Conservation (phyloP, 2,329 filamentous ascomycete genomes). For the Xylariaceae sp. region DNA sequence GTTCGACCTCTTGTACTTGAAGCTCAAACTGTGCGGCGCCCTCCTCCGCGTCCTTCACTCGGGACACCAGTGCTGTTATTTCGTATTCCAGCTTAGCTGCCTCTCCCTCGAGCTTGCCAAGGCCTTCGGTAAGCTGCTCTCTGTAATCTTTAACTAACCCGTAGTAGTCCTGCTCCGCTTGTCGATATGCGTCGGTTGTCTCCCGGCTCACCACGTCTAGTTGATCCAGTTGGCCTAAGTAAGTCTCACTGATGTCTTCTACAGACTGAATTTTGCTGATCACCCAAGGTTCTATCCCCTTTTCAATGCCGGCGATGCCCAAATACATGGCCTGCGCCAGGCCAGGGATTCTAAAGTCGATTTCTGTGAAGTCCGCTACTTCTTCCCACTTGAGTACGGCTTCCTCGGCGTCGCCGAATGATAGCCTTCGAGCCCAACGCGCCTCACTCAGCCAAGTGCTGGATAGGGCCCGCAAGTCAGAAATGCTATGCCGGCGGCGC, state of each 20-base stretch:
- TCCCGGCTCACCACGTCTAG: slow-evolving; percentile 64
- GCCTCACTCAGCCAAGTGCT: slow-evolving; percentile 44
- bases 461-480: slow-evolving; percentile 29
- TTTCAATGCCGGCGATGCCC: slow-evolving; percentile 46
- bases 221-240: slow-evolving; percentile 58
- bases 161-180: slow-evolving; percentile 60
- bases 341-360: slow-evolving; percentile 39
- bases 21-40: slow-evolving; percentile 73
- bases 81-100: slow-evolving; percentile 90
- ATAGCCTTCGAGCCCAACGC: slow-evolving; percentile 66
- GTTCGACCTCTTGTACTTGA: slow-evolving; percentile 68
- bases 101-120: slow-evolving; percentile 74
- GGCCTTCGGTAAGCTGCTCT: slow-evolving; percentile 59
- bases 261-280: slow-evolving; percentile 50
- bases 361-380: slow-evolving; percentile 39
- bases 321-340: slow-evolving; percentile 52
- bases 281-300: slow-evolving; percentile 57
- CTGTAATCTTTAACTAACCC: slow-evolving; percentile 67
- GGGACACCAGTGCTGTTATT: slow-evolving; percentile 70
- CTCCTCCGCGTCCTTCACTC: slow-evolving; percentile 82
- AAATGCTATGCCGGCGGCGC: slow-evolving; percentile 57
- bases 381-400: slow-evolving; percentile 64
- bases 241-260: slow-evolving; percentile 54
- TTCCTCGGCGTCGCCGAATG: slow-evolving; percentile 70
- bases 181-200: slow-evolving; percentile 63